Conservation (phyloP, 208 protist species). For the Trypanosoma platydactyli region DNA sequence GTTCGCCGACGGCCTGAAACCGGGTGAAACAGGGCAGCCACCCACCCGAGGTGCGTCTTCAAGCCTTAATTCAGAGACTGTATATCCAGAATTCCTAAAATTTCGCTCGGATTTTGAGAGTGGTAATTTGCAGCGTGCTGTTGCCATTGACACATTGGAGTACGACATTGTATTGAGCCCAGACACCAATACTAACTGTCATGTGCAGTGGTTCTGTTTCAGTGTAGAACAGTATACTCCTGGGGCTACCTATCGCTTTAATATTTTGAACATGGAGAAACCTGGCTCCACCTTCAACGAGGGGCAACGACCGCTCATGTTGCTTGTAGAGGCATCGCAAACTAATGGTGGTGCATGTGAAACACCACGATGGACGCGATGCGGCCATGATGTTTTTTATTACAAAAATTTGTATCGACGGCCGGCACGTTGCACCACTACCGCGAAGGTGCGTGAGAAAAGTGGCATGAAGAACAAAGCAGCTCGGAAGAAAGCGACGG, state of each 20-base stretch:
- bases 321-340: constrained; percentile 51
- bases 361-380: constrained; percentile 48
- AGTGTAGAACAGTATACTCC: constrained; percentile 57
- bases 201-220: constrained; percentile 98
- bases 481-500: not conserved
- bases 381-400: constrained; percentile 82
- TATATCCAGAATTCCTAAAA: constrained; percentile 33
- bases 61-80: not conserved
- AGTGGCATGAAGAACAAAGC: constrained; percentile 1
- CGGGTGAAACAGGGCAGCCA: not conserved
- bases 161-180: constrained; percentile 94
- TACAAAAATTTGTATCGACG: constrained; percentile 75
- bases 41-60: not conserved
- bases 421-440: constrained; percentile 40
- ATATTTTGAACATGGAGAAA: constrained; percentile 97
- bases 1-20: constrained; percentile 12
- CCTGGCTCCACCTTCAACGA: constrained; percentile 93
- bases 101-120: constrained; percentile 94
- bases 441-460: constrained; percentile 8
- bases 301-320: constrained; percentile 91
- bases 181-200: constrained; percentile 94
- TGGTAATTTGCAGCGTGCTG: constrained; percentile 93
- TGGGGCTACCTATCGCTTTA: constrained; percentile 92
- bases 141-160: constrained; percentile 84
- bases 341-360: not conserved